Base-by-base conservation (phyloP, 2,329 filamentous ascomycete species). In the Xylariaceae sp. region DNA sequence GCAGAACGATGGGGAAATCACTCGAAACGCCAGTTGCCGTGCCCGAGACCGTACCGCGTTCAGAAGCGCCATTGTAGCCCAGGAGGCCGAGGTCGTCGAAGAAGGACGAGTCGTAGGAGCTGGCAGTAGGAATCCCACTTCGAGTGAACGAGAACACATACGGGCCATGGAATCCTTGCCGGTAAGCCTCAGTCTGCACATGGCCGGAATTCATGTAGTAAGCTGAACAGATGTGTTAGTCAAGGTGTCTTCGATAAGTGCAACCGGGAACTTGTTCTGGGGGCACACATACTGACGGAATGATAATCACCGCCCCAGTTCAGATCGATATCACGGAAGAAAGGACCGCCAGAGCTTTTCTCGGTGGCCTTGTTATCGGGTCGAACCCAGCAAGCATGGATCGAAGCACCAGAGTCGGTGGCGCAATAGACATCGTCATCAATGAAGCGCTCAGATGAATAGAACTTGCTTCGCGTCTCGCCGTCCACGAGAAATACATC, bases 381-480 rank as follows among this genome's bases (percentile, higher is more conserved):
- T 32, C 55, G 53, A 41, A 52, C 41, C 41, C 44, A 59, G 48
- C 44, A 64, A 56, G 31, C 65, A 53, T 63, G 43, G 7, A 53
- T 43, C 7, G 45, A 52, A 11, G 50, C 50, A 8, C 48, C 54
- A 4, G 52, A 50, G 18, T 60, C 55, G 2, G 60, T 64, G 54
- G 68, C 47, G 50, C 78, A 80, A 53, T 81, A 77, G 18, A 75
- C 67, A 15, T 68, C 59, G 48, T 82, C 74, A 42, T 81, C 78
- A 44, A 82, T 80, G 55, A 81, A 81, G 17, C 77, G 70, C 43
- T 81, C 66, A 19, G 73, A 75, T 0, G 74, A 78, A 58, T 78
- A 82, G 63, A 81, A 81, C 59, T 81, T 82, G 62, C 71, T 74
- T 31, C 78, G 69, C 0, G 77, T 81, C 50, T 81, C 63, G n/a